These are phyloP conservation scores for Aquilaria yunnanensis DNA, from an alignment of 345 rosid genomes.

Conservation along the genomic window DNA sequence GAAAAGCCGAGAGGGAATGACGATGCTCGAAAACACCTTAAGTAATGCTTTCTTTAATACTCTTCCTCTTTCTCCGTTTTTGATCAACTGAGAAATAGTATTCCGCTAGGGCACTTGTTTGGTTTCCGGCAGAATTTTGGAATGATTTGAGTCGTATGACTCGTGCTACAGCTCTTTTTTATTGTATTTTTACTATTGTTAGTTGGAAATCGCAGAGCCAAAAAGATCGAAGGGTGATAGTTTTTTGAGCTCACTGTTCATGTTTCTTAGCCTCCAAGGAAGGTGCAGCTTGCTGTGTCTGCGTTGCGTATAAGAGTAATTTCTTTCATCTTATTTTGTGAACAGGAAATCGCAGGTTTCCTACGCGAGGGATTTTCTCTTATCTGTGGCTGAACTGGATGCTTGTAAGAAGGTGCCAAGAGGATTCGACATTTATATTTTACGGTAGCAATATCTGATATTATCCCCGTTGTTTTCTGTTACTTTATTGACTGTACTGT, in stretches of 20 bases:
- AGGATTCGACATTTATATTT: constrained; percentile 24
- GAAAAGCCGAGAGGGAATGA: constrained; percentile 14
- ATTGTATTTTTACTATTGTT: not conserved
- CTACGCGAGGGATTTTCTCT: constrained; percentile 34
- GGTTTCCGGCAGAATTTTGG: not conserved
- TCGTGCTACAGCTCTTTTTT: not conserved
- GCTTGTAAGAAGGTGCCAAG: constrained; percentile 32
- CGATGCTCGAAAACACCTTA: constrained; percentile 4
- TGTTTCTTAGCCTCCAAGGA: constrained; percentile 5
- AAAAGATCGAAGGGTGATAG: not conserved
- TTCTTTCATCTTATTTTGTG: constrained; percentile 1
- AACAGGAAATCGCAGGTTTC: constrained; percentile 23
- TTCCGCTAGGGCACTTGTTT: constrained; percentile 2
- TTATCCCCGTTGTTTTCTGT: not conserved
- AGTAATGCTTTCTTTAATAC: constrained; percentile 10
- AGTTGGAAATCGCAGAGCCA: not conserved
- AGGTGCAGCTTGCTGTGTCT: not conserved
- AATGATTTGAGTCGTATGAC: not conserved
- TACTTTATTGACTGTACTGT: not conserved
- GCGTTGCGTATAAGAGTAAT: not conserved
- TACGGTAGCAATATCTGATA: constrained; percentile 20
- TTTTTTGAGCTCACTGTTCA: not conserved
- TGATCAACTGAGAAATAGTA: not conserved
- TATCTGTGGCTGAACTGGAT: constrained; percentile 31
- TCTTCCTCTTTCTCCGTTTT: not conserved